Evolutionary conservation across 495 filamentous ascomycete genomes (phyloP), one percentile per base, ranked within the genome.

Genomic region (Xylaria castorea): DNA sequence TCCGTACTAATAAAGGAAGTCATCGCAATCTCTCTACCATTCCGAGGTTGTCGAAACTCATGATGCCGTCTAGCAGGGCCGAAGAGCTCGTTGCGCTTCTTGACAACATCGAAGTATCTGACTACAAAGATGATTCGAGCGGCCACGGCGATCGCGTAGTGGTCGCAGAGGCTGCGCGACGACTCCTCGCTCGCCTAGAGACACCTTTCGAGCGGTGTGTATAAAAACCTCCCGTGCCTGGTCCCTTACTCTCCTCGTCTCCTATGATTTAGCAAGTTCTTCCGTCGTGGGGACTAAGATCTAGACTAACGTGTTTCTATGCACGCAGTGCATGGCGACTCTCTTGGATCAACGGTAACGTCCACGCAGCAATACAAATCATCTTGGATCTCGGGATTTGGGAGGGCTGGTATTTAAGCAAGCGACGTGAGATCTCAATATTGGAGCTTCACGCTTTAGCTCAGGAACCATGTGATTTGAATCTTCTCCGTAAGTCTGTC

Each of bases 341-440:
- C 14, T 69, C 67, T 38, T 69, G 51, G 67, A 61, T 69, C 18
- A 60, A 69, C 22, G 40, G 67, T 20, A 61, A 46, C 20, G 18
- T 65, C 22, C 68, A 62, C 14, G 16, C 44, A 3, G 62, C 67
- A 3, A 34, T 70, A 25, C 67, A 70, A 16, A 34, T 69, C 61
- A 18, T 74, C 16, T 34, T 65, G 11, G 67, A 74, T 55, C 55
- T 74, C 44, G 67, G 72, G 14, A 70, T 74, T 18, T 74, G 67
- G 58, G 58, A 74, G 30, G 27, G 32, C 2, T 74, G 72, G 72
- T 48, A 44, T 32, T 22, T 44, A 2, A 74, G 61, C 44, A 68
- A 64, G 34, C 50, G 40, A 18, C 55, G 42, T 18, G 68, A 66
- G 36, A 66, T 66, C 18, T 70, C 72, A 20, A 9, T 74, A 20